phyloP scores from a whole-genome alignment of 169 alveolate species.

The Eimeria necatrix region DNA sequence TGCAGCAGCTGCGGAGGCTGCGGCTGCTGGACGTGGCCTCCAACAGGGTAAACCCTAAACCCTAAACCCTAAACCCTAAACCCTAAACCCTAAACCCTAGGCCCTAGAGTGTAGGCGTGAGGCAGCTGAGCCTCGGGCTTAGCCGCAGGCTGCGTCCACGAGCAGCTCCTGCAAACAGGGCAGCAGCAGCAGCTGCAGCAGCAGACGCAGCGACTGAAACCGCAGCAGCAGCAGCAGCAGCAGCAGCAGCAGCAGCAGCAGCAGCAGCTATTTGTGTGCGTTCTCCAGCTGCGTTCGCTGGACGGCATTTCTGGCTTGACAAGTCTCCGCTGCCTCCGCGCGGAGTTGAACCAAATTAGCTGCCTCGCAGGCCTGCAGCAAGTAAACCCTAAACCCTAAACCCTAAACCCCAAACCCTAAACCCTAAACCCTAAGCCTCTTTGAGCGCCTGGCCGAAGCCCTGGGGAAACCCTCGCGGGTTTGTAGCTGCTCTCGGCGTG shows the following conservation, averaged over 20 bases:
- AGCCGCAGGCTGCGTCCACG: not conserved
- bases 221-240: not conserved
- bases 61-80: not conserved
- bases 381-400: not conserved
- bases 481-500: too few species aligned
- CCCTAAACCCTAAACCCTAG: not conserved
- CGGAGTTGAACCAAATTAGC: conserved; percentile 7
- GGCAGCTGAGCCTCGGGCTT: not conserved
- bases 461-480: too few species aligned
- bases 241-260: conserved; percentile 44
- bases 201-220: not conserved
- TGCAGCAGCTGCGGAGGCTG: not conserved
- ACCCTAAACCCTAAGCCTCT: too few species aligned
- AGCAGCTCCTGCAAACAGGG: not conserved
- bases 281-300: conserved; percentile 2
- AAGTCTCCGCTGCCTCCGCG: conserved; percentile 58
- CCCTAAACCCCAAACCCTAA: too few species aligned
- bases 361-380: conserved; percentile 21
- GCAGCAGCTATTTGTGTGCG: not conserved
- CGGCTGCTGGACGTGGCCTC: not conserved
- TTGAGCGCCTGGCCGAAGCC: not conserved
- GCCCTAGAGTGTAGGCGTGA: too few species aligned
- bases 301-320: conserved; percentile 13
- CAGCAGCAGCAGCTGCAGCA: not conserved
- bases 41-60: not conserved